Evolutionary conservation across 2,329 filamentous ascomycete genomes (phyloP).

Genomic region (Tolypocladium pustulatum): DNA sequence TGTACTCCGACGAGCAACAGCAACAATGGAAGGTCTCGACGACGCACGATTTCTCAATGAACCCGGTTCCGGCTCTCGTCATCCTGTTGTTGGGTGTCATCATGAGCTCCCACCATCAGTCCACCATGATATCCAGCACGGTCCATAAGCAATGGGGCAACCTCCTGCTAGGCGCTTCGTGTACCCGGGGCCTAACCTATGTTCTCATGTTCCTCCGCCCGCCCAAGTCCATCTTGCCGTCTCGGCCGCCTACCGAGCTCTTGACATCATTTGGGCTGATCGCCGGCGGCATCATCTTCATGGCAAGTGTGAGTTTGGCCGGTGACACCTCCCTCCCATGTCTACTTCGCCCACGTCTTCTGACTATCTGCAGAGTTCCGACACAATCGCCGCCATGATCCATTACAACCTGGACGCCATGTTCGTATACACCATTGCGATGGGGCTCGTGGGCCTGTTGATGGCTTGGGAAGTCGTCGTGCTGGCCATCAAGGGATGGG

Average conservation of each 20-base stretch:
- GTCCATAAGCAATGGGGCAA: constrained; percentile 91
- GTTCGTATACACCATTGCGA: constrained; percentile 83
- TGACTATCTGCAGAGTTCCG: constrained; percentile 47
- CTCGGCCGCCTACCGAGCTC: constrained; percentile 84
- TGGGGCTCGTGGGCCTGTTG: constrained; percentile 71
- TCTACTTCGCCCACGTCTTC: not conserved
- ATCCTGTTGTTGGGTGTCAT: constrained; percentile 83
- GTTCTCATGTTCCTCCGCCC: constrained; percentile 69
- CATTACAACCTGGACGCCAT: constrained; percentile 72
- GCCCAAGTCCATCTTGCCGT: constrained; percentile 68
- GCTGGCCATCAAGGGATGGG: constrained; percentile 84
- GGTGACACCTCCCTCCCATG: not conserved
- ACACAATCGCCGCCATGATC: constrained; percentile 69
- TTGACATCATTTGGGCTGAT: constrained; percentile 79
- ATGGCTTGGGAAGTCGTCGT: constrained; percentile 77
- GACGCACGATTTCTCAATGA: constrained; percentile 66
- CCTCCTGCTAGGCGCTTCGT: constrained; percentile 68
- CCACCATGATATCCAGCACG: constrained; percentile 77
- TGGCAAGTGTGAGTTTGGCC: constrained; percentile 61
- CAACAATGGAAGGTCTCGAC: constrained; percentile 46
- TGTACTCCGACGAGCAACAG: constrained; percentile 32
- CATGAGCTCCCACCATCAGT: constrained; percentile 90
- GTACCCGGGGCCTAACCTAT: constrained; percentile 73
- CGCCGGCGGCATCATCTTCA: constrained; percentile 81
- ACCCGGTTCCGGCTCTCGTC: constrained; percentile 78